Base-by-base conservation (phyloP, 1,139 yeast species). In the Magnusiomyces sp. region DNA sequence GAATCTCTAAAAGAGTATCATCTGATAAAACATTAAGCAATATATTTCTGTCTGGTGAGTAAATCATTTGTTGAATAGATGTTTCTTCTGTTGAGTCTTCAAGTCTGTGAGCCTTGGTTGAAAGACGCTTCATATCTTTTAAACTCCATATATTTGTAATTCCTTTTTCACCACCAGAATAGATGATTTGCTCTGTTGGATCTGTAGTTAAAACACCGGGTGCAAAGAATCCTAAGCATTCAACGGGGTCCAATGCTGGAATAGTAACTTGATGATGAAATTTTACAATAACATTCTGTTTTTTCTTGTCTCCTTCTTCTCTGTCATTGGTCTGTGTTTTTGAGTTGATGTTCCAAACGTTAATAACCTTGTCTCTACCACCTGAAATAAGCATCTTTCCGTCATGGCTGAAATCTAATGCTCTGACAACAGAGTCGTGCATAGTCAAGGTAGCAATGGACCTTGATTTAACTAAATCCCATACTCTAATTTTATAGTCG, bases 381-480 rank as follows among this genome's bases (percentile, higher is more conserved):
- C 95, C 97, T 57, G 86, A 79, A 36, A 90, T 65, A 54, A 92
- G 74, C 39, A 71, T 66, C 32, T 73, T 71, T 7, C 84, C 86
- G 40, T 71, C 72, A 0, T 61, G 60, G 40, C 64, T 63, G 59
- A 90, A 85, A 32, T 80, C 88, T 19, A 92, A 69, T 0, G 95
- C 96, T 65, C 98, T 78, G 1, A 92, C 94, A 0, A 96, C 94
- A 20, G 88, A 75, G 6, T 76, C 77, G 62, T 94, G 98, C 56
- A 88, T 95, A 51, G 76, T 81, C 46, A 81, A 71, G 14, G 73
- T 71, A 23, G 76, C 75, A 6, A 80, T 57, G 53, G 85, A 78
- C 62, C 81, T 86, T 58, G 96, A 75, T 62, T 79, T 83, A 11
- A 86, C 92, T 55, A 92, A 73, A 68, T 90, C 95, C 97, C 98